Evolutionary conservation across 2,329 filamentous ascomycete species (phyloP).

Genomic region (Arthrobotrys iridis): DNA sequence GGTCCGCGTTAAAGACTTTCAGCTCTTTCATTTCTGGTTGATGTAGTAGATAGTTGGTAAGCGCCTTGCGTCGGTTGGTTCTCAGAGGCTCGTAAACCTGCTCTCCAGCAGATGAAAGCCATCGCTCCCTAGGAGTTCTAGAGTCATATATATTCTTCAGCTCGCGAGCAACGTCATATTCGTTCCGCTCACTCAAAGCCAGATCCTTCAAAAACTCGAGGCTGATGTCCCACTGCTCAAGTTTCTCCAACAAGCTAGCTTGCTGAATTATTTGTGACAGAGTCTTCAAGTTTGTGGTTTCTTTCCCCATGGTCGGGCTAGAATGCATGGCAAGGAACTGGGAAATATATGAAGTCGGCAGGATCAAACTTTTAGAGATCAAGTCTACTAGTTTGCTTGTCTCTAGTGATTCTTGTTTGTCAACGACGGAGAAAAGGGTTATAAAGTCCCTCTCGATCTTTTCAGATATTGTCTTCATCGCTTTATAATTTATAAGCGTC

Average conservation of each 20-base stretch:
- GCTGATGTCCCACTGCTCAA: slow-evolving; percentile 8
- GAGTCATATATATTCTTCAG: background rate
- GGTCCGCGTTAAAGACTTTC: slow-evolving; percentile 46
- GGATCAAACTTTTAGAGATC: background rate
- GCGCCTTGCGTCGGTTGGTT: background rate
- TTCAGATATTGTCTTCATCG: background rate
- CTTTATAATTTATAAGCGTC: background rate
- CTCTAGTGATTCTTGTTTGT: background rate
- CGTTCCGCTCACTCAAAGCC: background rate
- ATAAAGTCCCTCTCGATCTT: background rate
- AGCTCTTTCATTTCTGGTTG: background rate
- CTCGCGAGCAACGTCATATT: background rate
- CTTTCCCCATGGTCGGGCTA: background rate
- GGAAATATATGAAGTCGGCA: background rate
- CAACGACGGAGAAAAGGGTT: background rate
- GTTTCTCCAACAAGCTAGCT: background rate
- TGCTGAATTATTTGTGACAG: background rate
- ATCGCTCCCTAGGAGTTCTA: background rate
- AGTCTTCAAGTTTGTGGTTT: background rate
- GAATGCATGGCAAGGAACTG: background rate
- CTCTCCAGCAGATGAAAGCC: background rate
- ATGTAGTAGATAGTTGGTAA: background rate
- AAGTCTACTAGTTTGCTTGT: background rate
- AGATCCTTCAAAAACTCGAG: background rate
- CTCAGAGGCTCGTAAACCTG: slow-evolving; percentile 1